Conservation (phyloP, 768 basidiomycete species). For the Xerocomellus amylosporus region DNA sequence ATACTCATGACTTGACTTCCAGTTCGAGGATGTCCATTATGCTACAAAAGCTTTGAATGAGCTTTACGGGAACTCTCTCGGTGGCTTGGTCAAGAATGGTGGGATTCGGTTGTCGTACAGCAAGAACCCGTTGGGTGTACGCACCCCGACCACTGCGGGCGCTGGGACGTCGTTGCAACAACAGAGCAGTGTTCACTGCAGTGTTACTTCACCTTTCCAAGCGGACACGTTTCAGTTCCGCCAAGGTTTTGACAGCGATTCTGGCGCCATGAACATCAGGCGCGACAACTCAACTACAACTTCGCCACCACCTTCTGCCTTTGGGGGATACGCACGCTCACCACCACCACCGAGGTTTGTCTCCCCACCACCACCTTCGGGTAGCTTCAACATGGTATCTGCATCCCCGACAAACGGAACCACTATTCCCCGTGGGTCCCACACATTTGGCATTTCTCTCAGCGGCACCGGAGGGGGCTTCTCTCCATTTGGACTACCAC, state of each 20-base stretch:
- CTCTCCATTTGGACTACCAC: constrained; percentile 34
- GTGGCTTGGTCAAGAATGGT: constrained; percentile 89
- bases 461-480: constrained; percentile 26
- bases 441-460: constrained; percentile 32
- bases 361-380: constrained; percentile 32
- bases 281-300: constrained; percentile 26
- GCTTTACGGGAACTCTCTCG: constrained; percentile 87
- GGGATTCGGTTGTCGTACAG: constrained; percentile 97
- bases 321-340: constrained; percentile 32
- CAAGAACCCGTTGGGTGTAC: constrained; percentile 95
- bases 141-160: constrained; percentile 65
- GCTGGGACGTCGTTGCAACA: constrained; percentile 27
- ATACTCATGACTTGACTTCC: constrained; percentile 9
- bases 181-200: constrained; percentile 20
- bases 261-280: constrained; percentile 16
- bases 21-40: constrained; percentile 88
- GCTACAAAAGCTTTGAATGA: constrained; percentile 88
- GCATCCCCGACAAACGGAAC: constrained; percentile 26
- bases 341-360: constrained; percentile 35
- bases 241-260: constrained; percentile 28
- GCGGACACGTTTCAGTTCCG: constrained; percentile 30
- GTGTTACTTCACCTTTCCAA: constrained; percentile 29
- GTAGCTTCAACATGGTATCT: constrained; percentile 28
- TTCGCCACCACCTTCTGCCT: constrained; percentile 25
- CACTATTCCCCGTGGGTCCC: constrained; percentile 31